Evolutionary conservation across 2,329 filamentous ascomycete genomes (phyloP), one percentile per base, ranked within the genome.

Genomic region (Scytalidium sp.): DNA sequence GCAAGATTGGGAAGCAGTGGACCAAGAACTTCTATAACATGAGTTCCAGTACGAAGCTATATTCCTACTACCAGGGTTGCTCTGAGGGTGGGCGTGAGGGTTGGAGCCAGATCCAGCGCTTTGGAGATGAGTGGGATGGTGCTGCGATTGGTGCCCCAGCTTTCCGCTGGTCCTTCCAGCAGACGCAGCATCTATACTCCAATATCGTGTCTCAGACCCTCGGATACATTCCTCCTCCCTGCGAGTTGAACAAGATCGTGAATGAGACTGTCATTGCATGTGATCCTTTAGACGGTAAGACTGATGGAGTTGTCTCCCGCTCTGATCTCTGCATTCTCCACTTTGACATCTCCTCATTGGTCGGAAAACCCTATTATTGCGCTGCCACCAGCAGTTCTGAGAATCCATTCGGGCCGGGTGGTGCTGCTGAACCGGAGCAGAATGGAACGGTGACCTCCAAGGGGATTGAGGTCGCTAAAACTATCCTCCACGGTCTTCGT

Each of bases 221-320:
- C 19, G 66, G 65, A 47, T 75, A 76, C 54, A 70, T 66, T 50
- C 71, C 73, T 2, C 66, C 70, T 2, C 64, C 74, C 1, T 73
- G 70, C 41, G 75, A 76, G 45, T 57, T 81, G 13, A 65, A 69
- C 5, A 74, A 72, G 57, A 80, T 81, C 42, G 69, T 76, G 19
- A 81, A 80, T 57, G 66, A 69, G 36, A 82, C 79, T 4, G 80
- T 83, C 43, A 65, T 67, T 1, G 72, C 72, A 29, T 84, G 80
- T 45, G 79, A 83, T 53, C 65, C 71, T 7, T 66, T 83, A 5
- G 80, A 83, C 49, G 79, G 80, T 5, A 69, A 69, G 41, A 70
- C 67, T 1, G 79, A 83, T 49, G 78, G 79, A 11, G 75, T 83
- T 3, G 69, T 83, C 17, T 66, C 72, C 7, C 68, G 75, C 4